Base-by-base conservation (phyloP, 306 rosid genomes). In the Acacia crassicarpa region DNA sequence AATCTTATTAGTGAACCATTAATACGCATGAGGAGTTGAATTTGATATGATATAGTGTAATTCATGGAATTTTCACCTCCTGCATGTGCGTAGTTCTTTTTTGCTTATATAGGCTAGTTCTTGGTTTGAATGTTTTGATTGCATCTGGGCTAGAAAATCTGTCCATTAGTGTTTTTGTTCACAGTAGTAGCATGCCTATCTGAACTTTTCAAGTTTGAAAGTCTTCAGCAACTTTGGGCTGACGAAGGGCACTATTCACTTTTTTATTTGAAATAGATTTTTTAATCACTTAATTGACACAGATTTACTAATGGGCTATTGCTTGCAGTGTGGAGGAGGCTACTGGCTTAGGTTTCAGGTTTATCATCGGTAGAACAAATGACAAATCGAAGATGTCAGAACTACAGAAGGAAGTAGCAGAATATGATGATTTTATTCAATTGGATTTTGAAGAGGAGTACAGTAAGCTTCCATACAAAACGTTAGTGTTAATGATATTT, bases 391-490 rank as follows among this genome's bases (percentile, higher is more conserved):
- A 96, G 89, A 96, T 94, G 99, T 66, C 80, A 23, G 94, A 90
- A 58, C 98, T 94, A 66, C 84, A 75, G 79, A 89, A 68, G 81
- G 99, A 96, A 86, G 80, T 92, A 22, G 92, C 94, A 8, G 80
- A 83, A 81, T 90, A 89, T 35, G 97, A 96, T 58, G 99, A 96
- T 80, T 93, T 96, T 84, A 79, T 96, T 91, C 88, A 82, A 40
- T 68, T 96, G 91, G 99, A 96, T 89, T 83, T 92, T 40, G 93
- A 96, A 90, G 99, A 93, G 93, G 95, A 96, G 97, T 96, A 96
- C 81, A 91, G 97, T 88, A 96, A 89, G 91, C 99, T 96, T 78
- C 99, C 99, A 82, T 90, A 94, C 88, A 96, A 94, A 92, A 96
- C 99, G 98, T 94, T 86, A 91, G 98, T 93, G 87, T 86, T 82